A percentile compares a stretch with the other conserved stretches of the same genome.
Conservation (phyloP, 1,284 basidiomycete genomes). For the Sutorius eximius region DNA sequence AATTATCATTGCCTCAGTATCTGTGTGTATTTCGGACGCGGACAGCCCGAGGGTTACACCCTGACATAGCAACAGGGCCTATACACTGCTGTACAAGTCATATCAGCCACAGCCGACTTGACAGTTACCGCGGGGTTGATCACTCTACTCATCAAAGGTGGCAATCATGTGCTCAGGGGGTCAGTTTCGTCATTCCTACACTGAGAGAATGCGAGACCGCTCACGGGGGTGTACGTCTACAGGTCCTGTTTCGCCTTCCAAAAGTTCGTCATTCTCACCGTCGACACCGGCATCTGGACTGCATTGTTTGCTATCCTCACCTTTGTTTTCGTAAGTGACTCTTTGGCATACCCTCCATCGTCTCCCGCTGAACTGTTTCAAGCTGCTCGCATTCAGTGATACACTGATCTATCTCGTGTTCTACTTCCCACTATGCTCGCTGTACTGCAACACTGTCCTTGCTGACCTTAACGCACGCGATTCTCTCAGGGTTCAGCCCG, state of each 20-base stretch:
- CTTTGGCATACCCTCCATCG: not conserved
- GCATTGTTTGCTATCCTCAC: not conserved
- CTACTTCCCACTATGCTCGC: conserved; percentile 5
- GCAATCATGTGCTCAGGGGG: not conserved
- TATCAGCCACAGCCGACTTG: not conserved
- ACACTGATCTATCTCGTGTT: not conserved
- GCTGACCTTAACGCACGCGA: conserved; percentile 10
- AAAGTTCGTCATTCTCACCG: conserved; percentile 7
- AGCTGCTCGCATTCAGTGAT: not conserved
- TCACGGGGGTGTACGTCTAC: not conserved
- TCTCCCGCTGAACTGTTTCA: no score
- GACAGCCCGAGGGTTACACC: not conserved
- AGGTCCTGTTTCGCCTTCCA: not conserved
- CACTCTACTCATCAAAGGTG: not conserved
- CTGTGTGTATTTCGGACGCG: not conserved
- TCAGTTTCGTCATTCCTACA: not conserved
- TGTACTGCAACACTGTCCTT: conserved; percentile 10
- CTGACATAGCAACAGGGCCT: not conserved
- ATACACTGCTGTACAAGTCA: not conserved
- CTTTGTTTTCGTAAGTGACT: conserved; percentile 4
- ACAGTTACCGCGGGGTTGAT: not conserved
- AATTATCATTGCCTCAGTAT: not conserved
- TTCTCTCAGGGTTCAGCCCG: not conserved
- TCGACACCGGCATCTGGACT: not conserved
- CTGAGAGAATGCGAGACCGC: not conserved